phyloP scores from a whole-genome alignment of 2,329 filamentous ascomycete species.

The Graphilbum fragrans region DNA sequence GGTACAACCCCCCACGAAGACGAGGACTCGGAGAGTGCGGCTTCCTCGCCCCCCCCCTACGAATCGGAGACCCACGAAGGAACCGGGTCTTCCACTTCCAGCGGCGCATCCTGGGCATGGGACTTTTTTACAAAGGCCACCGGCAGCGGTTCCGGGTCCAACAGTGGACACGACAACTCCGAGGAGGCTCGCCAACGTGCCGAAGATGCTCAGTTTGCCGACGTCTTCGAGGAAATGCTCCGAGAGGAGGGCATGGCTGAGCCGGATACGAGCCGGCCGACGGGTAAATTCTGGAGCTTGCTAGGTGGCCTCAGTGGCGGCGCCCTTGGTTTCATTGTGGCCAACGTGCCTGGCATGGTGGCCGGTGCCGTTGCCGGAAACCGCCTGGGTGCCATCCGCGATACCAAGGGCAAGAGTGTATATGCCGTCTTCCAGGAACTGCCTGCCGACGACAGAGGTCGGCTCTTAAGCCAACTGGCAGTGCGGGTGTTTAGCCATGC shows the following conservation, averaged over 20 bases:
- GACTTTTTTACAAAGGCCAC: conserved; percentile 37
- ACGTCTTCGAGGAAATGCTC: conserved; percentile 84
- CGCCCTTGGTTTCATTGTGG: conserved; percentile 88
- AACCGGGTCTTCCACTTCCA: conserved; percentile 35
- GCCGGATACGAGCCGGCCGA: conserved; percentile 44
- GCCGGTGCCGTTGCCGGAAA: conserved; percentile 91
- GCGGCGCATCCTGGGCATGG: conserved; percentile 57
- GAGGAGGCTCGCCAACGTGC: conserved; percentile 37
- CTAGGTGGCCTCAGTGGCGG: conserved; percentile 79
- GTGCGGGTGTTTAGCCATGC: conserved; percentile 77
- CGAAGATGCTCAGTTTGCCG: conserved; percentile 74
- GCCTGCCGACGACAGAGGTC: conserved; percentile 69
- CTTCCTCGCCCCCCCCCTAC: no score
- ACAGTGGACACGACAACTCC: conserved; percentile 4
- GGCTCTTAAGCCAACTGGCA: conserved; percentile 72
- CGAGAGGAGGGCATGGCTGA: conserved; percentile 74
- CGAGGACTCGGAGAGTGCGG: conserved; percentile 15
- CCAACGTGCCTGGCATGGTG: conserved; percentile 77
- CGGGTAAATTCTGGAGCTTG: conserved; percentile 73
- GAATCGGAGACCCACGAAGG: conserved; percentile 20
- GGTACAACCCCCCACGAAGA: conserved; percentile 22
- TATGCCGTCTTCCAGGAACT: conserved; percentile 86
- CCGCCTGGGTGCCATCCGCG: conserved; percentile 75
- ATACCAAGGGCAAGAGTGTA: conserved; percentile 88
- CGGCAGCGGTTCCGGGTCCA: conserved; percentile 21